phyloP scores from a whole-genome alignment of 176 grass and related monocot genomes.

The sorghum (Sorghum bicolor) region Sorghum_bicolor_NCBIv3 NC_012879.2:53638001-53638500 shows the following conservation, averaged over 20 bases:
- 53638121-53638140: neutral
- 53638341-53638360: constrained; percentile 18
- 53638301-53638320: neutral
- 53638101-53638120: neutral
- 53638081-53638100: neutral
- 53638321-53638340: neutral
- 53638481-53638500: constrained; percentile 6
- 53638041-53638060: neutral
- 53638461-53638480: neutral
- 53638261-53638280: neutral
- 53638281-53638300: neutral
- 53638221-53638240: neutral
- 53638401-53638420: constrained; percentile 2
- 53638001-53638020: neutral
- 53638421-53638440: neutral
- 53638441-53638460: neutral
- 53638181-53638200: neutral
- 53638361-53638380: neutral
- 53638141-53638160: neutral
- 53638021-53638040: neutral
- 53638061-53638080: neutral
- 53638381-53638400: neutral
- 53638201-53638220: neutral
- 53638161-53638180: neutral
- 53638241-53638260: neutral